Base-by-base conservation (phyloP, 768 basidiomycete genomes). In the Phlegmacium glaucopus region DNA sequence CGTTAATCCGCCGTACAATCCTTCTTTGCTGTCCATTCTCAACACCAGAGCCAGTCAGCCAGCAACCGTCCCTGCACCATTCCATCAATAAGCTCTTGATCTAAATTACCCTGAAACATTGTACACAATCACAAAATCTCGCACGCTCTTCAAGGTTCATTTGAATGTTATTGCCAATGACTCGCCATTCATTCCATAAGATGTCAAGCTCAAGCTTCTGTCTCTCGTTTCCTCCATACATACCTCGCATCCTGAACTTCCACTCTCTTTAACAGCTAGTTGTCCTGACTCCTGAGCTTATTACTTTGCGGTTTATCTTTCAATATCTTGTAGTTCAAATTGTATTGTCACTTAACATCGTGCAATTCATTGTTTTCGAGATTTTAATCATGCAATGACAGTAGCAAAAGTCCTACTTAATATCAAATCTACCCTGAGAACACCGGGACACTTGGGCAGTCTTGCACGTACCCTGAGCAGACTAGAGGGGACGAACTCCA, bases 21-120 rank as follows among this genome's bases (percentile, higher is more conserved):
- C 56, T 30, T 54, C 61, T 15, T 45, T 54, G 44, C 43, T 67
- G 32, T 64, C 66, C 25, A 61, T 67, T 48, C 53, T 67, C 16
- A 65, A 64, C 36, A 57, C 59, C 37, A 53, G 52, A 48, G 53
- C 49, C 27, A 45, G 25, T 32, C 49, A 52, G 25, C 45, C 46
- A 41, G 28, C 41, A 25, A 35, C 41, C 42, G 43, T 35, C 32
- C 44, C 48, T 45, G 44, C 47, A 26, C 49, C 43, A 12, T 30
- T 37, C 25, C 51, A 50, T 39, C 49, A 42, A 39, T 53, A 39
- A 53, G 32, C 11, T 34, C 32, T 22, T 34, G 32, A 34, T 34
- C 32, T 26, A 25, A 26, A 10, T 25, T 8, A 10, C 32, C n/a
- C 6, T 18, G 36, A 29, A 39, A 12, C 38, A 16, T 26, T 40